phyloP scores from a whole-genome alignment of 202 grass and related monocot genomes.

The Hordeum pubiflorum region DNA sequence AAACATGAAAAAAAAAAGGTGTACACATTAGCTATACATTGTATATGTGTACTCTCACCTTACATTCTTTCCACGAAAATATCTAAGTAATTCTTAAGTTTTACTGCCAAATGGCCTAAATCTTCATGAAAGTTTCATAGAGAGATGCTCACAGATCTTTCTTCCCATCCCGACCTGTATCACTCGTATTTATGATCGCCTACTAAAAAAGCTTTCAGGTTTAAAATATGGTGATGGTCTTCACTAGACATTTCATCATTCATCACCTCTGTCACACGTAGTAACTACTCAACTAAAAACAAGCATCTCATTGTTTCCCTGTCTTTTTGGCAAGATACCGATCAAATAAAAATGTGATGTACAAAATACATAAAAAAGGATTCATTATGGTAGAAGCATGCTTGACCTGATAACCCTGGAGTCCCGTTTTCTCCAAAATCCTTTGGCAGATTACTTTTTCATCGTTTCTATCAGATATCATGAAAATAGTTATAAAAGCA shows the following conservation, averaged over 20 bases:
- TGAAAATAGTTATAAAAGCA: conserved; percentile 25
- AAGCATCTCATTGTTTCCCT: background rate
- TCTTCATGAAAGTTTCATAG: background rate
- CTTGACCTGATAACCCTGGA: conserved; percentile 71
- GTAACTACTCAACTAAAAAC: background rate
- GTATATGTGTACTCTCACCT: background rate
- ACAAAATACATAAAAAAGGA: conserved; percentile 10
- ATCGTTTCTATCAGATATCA: conserved; percentile 48
- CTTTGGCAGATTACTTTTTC: conserved; percentile 74
- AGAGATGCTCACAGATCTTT: background rate
- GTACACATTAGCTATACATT: background rate
- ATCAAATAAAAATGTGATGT: background rate
- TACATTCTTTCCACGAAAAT: conserved; percentile 2
- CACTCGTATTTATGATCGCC: background rate
- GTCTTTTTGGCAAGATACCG: background rate
- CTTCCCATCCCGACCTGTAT: no score
- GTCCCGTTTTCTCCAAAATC: conserved; percentile 73
- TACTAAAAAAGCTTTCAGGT: background rate
- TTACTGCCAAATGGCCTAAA: background rate
- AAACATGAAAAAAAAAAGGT: conserved; percentile 6
- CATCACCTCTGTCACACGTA: conserved; percentile 10
- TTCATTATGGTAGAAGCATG: conserved; percentile 21
- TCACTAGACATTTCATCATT: background rate
- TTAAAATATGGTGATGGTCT: background rate
- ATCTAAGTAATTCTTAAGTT: background rate